Percentiles rank a stretch among this genome's conserved stretches.
phyloP scores from a whole-genome alignment of 1,284 basidiomycete species.

The Malassezia japonica region DNA sequence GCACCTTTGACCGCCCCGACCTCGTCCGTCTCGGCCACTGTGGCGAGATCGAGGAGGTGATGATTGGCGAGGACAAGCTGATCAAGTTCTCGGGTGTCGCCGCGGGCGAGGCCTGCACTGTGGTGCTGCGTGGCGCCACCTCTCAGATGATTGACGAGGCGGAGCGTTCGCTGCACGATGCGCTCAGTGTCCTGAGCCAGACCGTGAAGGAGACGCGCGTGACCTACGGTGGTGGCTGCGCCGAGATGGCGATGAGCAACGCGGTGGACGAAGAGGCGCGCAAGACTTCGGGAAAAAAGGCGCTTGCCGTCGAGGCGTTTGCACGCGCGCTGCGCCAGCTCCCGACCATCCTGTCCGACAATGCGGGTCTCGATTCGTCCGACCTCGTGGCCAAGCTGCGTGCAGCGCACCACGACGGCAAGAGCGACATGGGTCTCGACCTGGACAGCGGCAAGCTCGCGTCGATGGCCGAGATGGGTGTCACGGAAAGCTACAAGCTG shows the following conservation, averaged over 20 bases:
- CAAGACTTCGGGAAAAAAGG: constrained; percentile 83
- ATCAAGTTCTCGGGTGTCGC: constrained; percentile 99
- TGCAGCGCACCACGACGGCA: constrained; percentile 87
- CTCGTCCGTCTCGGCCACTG: constrained; percentile 86
- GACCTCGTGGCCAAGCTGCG: constrained; percentile 82
- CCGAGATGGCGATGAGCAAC: constrained; percentile 95
- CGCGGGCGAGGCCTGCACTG: constrained; percentile 96
- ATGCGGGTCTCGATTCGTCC: constrained; percentile 93
- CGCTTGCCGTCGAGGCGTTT: constrained; percentile 87
- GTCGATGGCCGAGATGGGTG: constrained; percentile 75
- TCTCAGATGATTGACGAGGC: constrained; percentile 99
- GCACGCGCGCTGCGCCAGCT: constrained; percentile 71
- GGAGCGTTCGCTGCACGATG: constrained; percentile 92
- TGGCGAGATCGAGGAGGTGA: constrained; percentile 93
- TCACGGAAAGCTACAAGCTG: constrained; percentile 95
- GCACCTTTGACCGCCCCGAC: constrained; percentile 87
- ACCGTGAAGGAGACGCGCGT: constrained; percentile 94
- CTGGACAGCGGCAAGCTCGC: constrained; percentile 76
- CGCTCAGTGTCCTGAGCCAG: constrained; percentile 90
- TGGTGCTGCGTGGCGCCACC: constrained; percentile 91
- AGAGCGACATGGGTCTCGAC: constrained; percentile 75
- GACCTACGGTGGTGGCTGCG: constrained; percentile 88
- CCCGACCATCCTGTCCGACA: constrained; percentile 91
- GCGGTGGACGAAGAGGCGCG: constrained; percentile 81
- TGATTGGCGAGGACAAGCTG: constrained; percentile 97